Conservation (phyloP, 768 basidiomycete genomes). For the Boletus subparvulus region DNA sequence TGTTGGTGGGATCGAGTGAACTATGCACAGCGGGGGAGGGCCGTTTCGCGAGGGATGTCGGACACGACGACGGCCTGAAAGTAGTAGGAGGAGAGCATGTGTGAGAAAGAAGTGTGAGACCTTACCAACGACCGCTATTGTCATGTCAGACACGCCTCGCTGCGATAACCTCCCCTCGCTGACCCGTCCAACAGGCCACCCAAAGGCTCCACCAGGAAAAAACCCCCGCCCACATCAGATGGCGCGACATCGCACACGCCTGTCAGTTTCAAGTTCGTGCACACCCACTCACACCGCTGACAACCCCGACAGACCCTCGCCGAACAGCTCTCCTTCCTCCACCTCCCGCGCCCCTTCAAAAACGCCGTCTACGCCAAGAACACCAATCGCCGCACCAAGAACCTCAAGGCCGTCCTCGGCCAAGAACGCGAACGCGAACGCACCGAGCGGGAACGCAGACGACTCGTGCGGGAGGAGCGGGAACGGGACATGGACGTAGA, state of each 20-base stretch:
- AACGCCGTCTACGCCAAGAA: constrained; percentile 70
- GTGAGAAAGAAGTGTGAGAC: no score
- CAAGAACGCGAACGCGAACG: constrained; percentile 83
- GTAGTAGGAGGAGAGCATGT: no score
- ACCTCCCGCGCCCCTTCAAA: constrained; percentile 75
- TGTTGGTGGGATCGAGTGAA: constrained; percentile 59
- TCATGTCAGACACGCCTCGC: constrained; percentile 1
- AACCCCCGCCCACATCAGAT: background rate
- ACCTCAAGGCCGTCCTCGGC: constrained; percentile 72
- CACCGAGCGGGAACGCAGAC: constrained; percentile 60
- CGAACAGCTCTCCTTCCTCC: constrained; percentile 72
- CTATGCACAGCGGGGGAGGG: constrained; percentile 38
- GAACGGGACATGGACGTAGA: constrained; percentile 50
- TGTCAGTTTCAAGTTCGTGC: background rate
- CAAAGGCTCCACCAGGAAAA: constrained; percentile 4
- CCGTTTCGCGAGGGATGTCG: no score
- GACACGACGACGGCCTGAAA: no score
- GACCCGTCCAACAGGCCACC: constrained; percentile 2
- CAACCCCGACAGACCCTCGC: constrained; percentile 53
- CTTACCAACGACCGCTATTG: no score
- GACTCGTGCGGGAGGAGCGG: constrained; percentile 47
- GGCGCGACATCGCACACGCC: background rate
- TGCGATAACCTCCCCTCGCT: background rate
- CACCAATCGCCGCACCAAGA: constrained; percentile 69
- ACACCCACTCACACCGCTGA: background rate